phyloP scores from a whole-genome alignment of 371 early-diverging fungal genomes.

The Batkoa obscura region DNA sequence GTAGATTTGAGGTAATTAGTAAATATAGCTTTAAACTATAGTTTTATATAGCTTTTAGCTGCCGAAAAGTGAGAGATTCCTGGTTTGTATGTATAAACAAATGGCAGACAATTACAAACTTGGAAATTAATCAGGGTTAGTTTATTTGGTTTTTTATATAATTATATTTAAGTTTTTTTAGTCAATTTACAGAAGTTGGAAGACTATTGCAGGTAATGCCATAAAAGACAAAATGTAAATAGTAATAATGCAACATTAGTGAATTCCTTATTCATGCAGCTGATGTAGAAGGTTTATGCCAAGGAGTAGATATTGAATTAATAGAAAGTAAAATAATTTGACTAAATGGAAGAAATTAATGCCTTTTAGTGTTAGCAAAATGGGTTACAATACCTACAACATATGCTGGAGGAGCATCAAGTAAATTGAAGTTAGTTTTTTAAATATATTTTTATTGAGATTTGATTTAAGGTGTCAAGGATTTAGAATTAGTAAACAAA shows the following conservation, averaged over 20 bases:
- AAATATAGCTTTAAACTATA: not conserved
- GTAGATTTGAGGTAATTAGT: slow-evolving; percentile 59
- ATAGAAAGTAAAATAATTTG: slow-evolving; percentile 35
- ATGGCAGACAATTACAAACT: slow-evolving; percentile 89
- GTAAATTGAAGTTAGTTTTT: slow-evolving; percentile 16
- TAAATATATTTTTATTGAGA: not conserved
- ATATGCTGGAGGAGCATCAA: slow-evolving; percentile 86
- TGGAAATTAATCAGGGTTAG: slow-evolving; percentile 50
- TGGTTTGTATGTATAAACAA: slow-evolving; percentile 94
- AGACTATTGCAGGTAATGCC: slow-evolving; percentile 44
- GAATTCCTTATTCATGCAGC: slow-evolving; percentile 95
- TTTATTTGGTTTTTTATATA: not conserved
- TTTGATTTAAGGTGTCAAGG: slow-evolving; percentile 28
- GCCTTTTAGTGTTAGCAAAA: slow-evolving; percentile 36
- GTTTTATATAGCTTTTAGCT: slow-evolving; percentile 24
- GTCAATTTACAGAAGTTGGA: slow-evolving; percentile 39
- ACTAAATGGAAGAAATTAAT: not conserved
- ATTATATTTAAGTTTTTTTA: slow-evolving; percentile 1
- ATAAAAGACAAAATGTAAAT: no score
- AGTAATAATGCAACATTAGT: slow-evolving; percentile 13
- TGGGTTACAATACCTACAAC: slow-evolving; percentile 84
- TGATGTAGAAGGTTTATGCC: slow-evolving; percentile 90
- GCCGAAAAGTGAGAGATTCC: slow-evolving; percentile 40
- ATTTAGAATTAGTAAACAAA: slow-evolving; percentile 55
- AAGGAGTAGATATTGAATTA: slow-evolving; percentile 78